Base-by-base conservation (phyloP, 148 eudicot species). In the Camellia sinensis region DNA sequence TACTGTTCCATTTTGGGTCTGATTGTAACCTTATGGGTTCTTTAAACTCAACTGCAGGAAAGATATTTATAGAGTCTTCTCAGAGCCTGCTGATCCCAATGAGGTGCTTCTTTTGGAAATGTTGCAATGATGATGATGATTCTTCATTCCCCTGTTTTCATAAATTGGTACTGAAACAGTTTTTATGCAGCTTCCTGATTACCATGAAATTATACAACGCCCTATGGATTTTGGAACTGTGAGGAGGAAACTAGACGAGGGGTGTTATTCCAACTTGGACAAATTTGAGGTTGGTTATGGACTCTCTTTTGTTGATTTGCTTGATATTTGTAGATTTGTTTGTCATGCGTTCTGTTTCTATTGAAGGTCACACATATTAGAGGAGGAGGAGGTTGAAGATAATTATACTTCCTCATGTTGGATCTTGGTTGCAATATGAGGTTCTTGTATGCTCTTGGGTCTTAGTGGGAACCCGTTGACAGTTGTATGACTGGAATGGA, bases 181-280 rank as follows among this genome's bases (percentile, higher is more conserved):
- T 80, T 65, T 48, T 75, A 13, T 83, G 77, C 93, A 94, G 98
- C 91, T 94, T 7, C 98, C 98, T 48, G 97, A 94, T 80, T 94
- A 94, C 85, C 83, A 79, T 83, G 97, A 94, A 75, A 80, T 94
- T 67, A 86, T 94, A 14, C 79, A 91, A 88, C 76, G 86, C 52
- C 98, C 98, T 6, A 94, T 91, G 92, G 98, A 94, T 88, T 94
- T 94, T 82, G 91, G 90, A 74, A 94, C 98, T 4, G 83, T 94
- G 77, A 91, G 91, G 81, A 88, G 79, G 83, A 92, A 94, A 77
- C 90, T 94, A 45, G 80, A 81, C 37, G 83, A 73, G 3, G 90
- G 92, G 63, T 73, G 71, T 40, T 92, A 94, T 79, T 53, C 86
- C 18, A 79, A 63, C 52, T 80, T 94, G 87, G 95, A 92, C 79